Percentiles rank a stretch among this genome's conserved stretches.
These are phyloP conservation scores for Mangifera indica DNA, from an alignment of 345 rosid species.

Conservation along the genomic window DNA sequence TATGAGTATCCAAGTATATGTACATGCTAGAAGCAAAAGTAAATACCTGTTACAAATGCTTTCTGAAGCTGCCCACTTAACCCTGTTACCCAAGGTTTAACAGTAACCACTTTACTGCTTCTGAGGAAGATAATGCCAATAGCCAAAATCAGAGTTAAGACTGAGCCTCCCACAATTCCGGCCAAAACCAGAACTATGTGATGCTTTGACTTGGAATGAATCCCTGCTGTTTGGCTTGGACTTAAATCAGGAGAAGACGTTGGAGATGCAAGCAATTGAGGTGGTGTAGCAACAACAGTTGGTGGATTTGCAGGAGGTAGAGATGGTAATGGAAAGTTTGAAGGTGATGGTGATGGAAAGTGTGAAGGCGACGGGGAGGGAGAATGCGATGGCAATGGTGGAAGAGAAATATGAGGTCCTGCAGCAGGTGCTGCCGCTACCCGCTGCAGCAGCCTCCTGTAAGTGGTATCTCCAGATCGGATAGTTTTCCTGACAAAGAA, in stretches of 20 bases:
- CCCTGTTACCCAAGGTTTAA: constrained; percentile 88
- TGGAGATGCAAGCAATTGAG: constrained; percentile 16
- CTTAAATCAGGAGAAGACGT: constrained; percentile 33
- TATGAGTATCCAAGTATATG: constrained; percentile 1
- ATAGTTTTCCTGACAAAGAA: constrained; percentile 34
- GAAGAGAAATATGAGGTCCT: no score
- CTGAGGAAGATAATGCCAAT: constrained; percentile 41
- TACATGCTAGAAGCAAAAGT: not conserved
- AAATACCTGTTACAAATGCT: constrained; percentile 71
- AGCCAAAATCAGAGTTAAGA: constrained; percentile 37
- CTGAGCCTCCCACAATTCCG: constrained; percentile 43
- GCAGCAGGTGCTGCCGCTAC: no score
- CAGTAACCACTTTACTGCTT: constrained; percentile 63
- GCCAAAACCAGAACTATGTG: constrained; percentile 31
- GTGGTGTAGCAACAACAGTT: constrained; percentile 21
- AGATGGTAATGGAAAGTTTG: constrained; percentile 30
- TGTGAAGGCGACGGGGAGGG: no score
- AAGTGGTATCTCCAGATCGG: constrained; percentile 27
- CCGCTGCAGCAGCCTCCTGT: constrained; percentile 16
- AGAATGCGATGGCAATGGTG: no score
- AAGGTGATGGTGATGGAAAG: no score
- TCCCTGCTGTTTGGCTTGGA: constrained; percentile 24
- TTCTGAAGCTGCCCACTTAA: constrained; percentile 89
- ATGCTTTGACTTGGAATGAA: constrained; percentile 29
- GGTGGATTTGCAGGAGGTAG: constrained; percentile 26